Conservation (phyloP, 2,329 filamentous ascomycete genomes). For the Monilinia aucupariae region DNA sequence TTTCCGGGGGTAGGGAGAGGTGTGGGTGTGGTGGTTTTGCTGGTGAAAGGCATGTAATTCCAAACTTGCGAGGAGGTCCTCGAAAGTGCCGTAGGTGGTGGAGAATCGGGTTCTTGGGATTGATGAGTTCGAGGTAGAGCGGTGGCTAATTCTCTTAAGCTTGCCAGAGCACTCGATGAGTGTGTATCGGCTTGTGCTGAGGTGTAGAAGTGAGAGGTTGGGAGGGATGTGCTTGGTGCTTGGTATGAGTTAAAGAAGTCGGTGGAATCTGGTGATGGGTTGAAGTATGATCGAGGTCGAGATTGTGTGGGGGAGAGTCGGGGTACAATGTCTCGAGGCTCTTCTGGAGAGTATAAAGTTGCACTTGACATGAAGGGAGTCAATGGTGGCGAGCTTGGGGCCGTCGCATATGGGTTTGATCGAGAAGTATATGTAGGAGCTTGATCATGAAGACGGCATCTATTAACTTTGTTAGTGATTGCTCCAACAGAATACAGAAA, state of each 20-base stretch:
- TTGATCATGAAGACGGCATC: conserved; percentile 32
- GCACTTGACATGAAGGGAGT: conserved; percentile 38
- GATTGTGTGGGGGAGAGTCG: conserved; percentile 58
- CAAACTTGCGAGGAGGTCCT: conserved; percentile 29
- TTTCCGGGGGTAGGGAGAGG: conserved; percentile 28
- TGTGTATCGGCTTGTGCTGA: conserved; percentile 11
- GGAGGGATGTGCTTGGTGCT: conserved; percentile 40
- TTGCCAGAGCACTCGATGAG: conserved; percentile 29
- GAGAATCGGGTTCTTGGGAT: conserved; percentile 14
- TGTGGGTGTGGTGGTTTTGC: conserved; percentile 25
- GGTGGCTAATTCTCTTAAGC: conserved; percentile 30
- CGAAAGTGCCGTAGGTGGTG: conserved; percentile 21
- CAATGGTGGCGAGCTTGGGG: conserved; percentile 35
- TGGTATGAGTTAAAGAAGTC: conserved; percentile 28
- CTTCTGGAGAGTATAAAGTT: conserved; percentile 37
- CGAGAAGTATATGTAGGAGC: conserved; percentile 22
- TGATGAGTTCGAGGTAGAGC: conserved; percentile 25
- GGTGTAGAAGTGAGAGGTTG: conserved; percentile 11
- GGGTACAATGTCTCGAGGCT: conserved; percentile 58
- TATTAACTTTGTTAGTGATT: conserved; percentile 16
- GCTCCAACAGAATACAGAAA: too few species aligned
- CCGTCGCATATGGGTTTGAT: conserved; percentile 23
- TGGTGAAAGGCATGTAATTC: conserved; percentile 33
- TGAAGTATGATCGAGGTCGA: conserved; percentile 52
- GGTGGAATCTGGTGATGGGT: conserved; percentile 36